Base-by-base conservation (phyloP, 352 stramenopile genomes). In the Pythium rhizo-oryzae region DNA sequence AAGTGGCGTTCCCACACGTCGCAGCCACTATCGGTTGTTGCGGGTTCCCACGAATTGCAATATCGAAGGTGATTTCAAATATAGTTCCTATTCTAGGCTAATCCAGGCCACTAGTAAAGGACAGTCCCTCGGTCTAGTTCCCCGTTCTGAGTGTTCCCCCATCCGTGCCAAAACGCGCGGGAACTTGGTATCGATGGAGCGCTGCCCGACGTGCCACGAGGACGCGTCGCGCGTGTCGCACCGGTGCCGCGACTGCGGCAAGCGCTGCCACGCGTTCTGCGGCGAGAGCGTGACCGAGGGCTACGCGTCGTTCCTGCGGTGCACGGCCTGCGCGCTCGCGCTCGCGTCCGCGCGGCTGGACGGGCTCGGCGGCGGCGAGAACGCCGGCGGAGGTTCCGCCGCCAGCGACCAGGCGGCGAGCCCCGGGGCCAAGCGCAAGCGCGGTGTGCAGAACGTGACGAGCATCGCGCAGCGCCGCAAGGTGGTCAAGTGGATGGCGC, bases 161-260 rank as follows among this genome's bases (percentile, higher is more conserved):
- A 12, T 18, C 5, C 5, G 1, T 43, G 4, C 37, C 37, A 43
- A 18, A 18, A 18, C 37, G 11, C 11, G 37, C 11, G 37, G 37
- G 41, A 47, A 47, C n/a, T n/a, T 41, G 7, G 8, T 4, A 8
- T 4, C 13, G 21, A 53, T 53, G 47, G 47, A 53, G 47, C n/a
- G n/a, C n/a, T 53, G 47, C 24, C 47, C 47, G 47, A 53, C 47
- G 47, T 53, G 47, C 47, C 47, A 33, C 47, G n/a, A 53, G 47
- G 47, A 53, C 24, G 47, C 47, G 8, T 53, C 47, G n/a, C 47
- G 24, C 4, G 47, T 53, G n/a, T 53, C 47, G 9, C 47, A 53
- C 15, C 47, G 47, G n/a, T 53, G 47, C 47, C 47, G 15, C n/a
- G 47, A 33, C n/a, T 53, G 47, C n/a, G 24, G 24, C 11, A 13